Evolutionary conservation across 768 basidiomycete genomes (phyloP), one percentile per base, ranked within the genome.

Genomic region (Leucosporidium yakuticum): DNA sequence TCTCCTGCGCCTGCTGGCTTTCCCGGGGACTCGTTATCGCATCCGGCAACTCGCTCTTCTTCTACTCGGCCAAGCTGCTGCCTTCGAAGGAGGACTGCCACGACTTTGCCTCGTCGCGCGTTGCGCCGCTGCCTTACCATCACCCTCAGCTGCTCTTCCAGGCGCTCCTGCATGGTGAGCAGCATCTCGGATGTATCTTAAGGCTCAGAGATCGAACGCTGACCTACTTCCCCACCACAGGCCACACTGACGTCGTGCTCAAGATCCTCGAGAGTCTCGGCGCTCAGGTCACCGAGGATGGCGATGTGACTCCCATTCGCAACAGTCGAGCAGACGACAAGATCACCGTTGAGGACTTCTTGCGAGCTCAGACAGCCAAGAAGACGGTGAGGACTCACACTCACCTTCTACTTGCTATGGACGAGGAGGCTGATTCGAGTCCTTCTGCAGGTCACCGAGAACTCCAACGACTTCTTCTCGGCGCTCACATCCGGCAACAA

Each of bases 101-200:
- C 65, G 88, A 91, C 74, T 83, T 89, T 74, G 90, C 93, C 47
- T 90, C 89, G 8, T 80, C 86, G 65, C 83, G 85, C 59, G 93
- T 94, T 76, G 91, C 91, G 0, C 93, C 95, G 5, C 79, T 97
- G 47, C 84, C 86, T 23, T 90, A 96, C 78, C 93, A 90, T 77
- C 91, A 97, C 79, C 94, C 95, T 5, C 91, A 94, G 75, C 88
- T 95, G 83, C 77, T 98, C 23, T 77, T 58, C 27, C 67, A 62
- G 20, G 29, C 57, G 5, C 49, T 68, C 15, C 54, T 53, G 20
- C 58, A 63, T 50, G 68, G 67, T 57, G 34, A 50, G 57, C 53
- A 20, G 21, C 34, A 31, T 50, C 5, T n/a, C 20, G n/a, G n/a
- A n/a, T n/a, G n/a, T n/a, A n/a, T 59, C 55, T 27, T 58, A 65